Conservation (phyloP, 2,329 filamentous ascomycete species). For the Didymella pomorum region DNA sequence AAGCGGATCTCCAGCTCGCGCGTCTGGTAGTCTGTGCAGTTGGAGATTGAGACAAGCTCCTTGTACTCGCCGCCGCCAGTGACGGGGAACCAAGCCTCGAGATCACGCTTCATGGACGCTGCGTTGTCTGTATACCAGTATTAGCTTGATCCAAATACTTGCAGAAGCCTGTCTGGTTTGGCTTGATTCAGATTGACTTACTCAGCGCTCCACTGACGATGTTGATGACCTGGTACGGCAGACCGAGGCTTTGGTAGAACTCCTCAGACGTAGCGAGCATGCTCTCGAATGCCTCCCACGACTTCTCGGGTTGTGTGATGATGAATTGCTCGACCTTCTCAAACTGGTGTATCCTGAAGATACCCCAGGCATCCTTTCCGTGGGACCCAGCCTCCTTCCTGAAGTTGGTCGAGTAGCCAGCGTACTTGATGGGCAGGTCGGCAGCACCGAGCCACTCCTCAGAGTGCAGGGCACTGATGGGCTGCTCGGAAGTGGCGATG, state of each 20-base stretch:
- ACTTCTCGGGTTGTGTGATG: conserved; percentile 76
- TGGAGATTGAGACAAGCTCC: conserved; percentile 95
- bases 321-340: conserved; percentile 66
- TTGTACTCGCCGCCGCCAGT: conserved; percentile 85
- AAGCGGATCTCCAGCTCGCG: conserved; percentile 92
- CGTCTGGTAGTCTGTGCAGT: conserved; percentile 98
- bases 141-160: not conserved
- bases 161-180: not conserved
- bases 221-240: conserved; percentile 90
- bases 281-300: conserved; percentile 90
- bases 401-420: conserved; percentile 94
- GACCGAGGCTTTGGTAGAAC: conserved; percentile 88
- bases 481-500: conserved; percentile 91
- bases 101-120: conserved; percentile 84
- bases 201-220: conserved; percentile 96
- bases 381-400: conserved; percentile 93
- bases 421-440: conserved; percentile 86
- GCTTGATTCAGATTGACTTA: conserved; percentile 21
- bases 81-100: conserved; percentile 79
- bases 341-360: conserved; percentile 98
- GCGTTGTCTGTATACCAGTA: conserved; percentile 40
- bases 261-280: conserved; percentile 94
- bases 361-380: conserved; percentile 94
- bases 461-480: conserved; percentile 89
- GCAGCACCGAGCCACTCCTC: conserved; percentile 89